Evolutionary conservation across 2,329 filamentous ascomycete genomes (phyloP), one percentile per base, ranked within the genome.

Genomic region (Pseudogymnoascus sp.): DNA sequence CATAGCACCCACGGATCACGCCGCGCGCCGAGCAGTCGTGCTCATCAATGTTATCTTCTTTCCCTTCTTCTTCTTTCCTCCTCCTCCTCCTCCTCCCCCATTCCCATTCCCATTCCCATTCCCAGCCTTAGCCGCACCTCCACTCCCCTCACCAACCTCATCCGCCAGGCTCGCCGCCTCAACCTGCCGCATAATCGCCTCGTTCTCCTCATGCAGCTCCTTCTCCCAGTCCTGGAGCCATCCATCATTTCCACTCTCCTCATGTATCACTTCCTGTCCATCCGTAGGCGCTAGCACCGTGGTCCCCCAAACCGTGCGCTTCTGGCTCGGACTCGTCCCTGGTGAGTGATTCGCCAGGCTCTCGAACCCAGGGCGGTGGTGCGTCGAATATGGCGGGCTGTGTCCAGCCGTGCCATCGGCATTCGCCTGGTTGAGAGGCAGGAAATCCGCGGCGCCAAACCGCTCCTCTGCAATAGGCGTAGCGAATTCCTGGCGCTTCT

Each of bases 251-350:
- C 73, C 75, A 47, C 69, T 66, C 28, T 58, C 54, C 54, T 58
- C 54, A 50, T 58, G 9, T 61, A 7, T 67, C 64, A 16, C 41
- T 30, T 50, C 41, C 1, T 50, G 20, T 11, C 12, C 41, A 37
- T 58, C 86, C 0, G 75, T 76, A 0, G 84, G 77, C 2, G 77
- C 70, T 2, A 96, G 76, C 0, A 82, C 84, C 3, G 83, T 80
- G 0, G 93, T 97, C n/a, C 93, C 93, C 93, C 93, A 97, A 0
- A 97, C 90, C 0, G 93, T 97, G 64, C 85, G 86, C 39, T 83
- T 78, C 0, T 85, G 83, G 6, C 84, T 86, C 0, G 92, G 91
- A 64, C 89, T 95, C 1, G 89, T 92, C 3, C 90, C 92, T 66
- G 92, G 86, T 1, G 54, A 58, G 16, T 50, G 41, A 1, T 86